Base-by-base conservation (phyloP, 2,329 filamentous ascomycete species). In the Diaporthe longicolla region DNA sequence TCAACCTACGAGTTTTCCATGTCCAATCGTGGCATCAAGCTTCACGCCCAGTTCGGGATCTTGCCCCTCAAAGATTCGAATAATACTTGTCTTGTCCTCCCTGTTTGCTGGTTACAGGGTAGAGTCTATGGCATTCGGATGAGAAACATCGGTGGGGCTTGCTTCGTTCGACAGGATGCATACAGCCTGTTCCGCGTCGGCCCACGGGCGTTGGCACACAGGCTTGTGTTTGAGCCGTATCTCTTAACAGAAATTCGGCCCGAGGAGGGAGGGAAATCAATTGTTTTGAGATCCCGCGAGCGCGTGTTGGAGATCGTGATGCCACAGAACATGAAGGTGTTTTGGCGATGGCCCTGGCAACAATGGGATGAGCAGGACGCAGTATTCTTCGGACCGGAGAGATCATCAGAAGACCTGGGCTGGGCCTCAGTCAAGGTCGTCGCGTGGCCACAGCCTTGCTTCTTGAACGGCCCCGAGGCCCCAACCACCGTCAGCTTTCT, bases 261-360 rank as follows among this genome's bases (percentile, higher is more conserved):
- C 21, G 50, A 15, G 7, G 10, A 29, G 40, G 21, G 15, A 5
- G 26, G 55, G 19, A 43, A 52, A 0, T 21, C 52, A 17, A 59
- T 69, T 6, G 15, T 73, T 21, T 11, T 50, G 3, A 1, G 11
- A 4, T 43, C 61, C 21, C 52, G 71, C 17, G 5, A 59, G 17
- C 35, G 61, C 19, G 71, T 37, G 21, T 19, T 73, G 43, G 52
- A 73, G n/a, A 29, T 61, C 29, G 52, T 43, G 17, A 29, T 69
- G 19, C 21, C 61, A 15, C 54, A 10, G 3, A 45, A 24, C 19
- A 69, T 73, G 61, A 54, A 69, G 32, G 40, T 73, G 3, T 73
- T 61, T 37, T 21, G 71, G 10, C 61, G 71, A 43, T 73, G 71
- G 71, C 71, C 71, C 8, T 73, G 71, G 71, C 63, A 69, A 29